phyloP scores from a whole-genome alignment of 2,329 filamentous ascomycete genomes.

The Stachybotrys echinatus region DNA sequence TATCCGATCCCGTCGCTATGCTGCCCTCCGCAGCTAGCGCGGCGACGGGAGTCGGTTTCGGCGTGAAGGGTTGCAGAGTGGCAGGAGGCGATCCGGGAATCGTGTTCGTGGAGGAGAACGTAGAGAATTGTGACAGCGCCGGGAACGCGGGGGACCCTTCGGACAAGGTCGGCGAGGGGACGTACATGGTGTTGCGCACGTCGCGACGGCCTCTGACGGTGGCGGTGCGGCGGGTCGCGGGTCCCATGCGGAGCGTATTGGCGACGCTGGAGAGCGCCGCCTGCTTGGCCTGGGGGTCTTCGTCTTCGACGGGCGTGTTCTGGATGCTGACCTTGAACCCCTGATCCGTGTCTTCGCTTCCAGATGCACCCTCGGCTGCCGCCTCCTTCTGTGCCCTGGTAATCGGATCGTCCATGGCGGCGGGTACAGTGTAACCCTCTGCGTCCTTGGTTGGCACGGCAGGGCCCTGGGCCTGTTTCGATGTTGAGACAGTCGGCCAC shows the following conservation, averaged over 20 bases:
- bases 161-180: slow-evolving; percentile 44
- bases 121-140: slow-evolving; percentile 15
- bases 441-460: slow-evolving; percentile 53
- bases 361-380: slow-evolving; percentile 23
- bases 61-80: slow-evolving; percentile 5
- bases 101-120: slow-evolving; percentile 16
- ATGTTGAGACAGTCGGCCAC: slow-evolving; percentile 45
- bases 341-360: slow-evolving; percentile 54
- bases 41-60: slow-evolving; percentile 36
- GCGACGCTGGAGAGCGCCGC: slow-evolving; percentile 72
- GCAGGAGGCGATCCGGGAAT: slow-evolving; percentile 13
- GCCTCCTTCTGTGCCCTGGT: slow-evolving; percentile 67
- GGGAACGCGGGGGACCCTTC: slow-evolving; percentile 19
- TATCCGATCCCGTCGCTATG: slow-evolving; percentile 64
- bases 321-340: slow-evolving; percentile 77
- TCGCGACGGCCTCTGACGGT: slow-evolving; percentile 86
- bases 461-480: slow-evolving; percentile 29
- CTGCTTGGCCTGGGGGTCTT: slow-evolving; percentile 67
- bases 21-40: slow-evolving; percentile 59
- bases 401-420: slow-evolving; percentile 58
- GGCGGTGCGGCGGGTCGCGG: slow-evolving; percentile 63
- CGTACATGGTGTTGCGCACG: slow-evolving; percentile 84
- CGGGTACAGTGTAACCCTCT: slow-evolving; percentile 73
- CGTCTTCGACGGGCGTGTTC: slow-evolving; percentile 72
- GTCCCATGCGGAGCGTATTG: slow-evolving; percentile 62